Base-by-base conservation (phyloP, 2,329 filamentous ascomycete species). In the Colletotrichum sp. region DNA sequence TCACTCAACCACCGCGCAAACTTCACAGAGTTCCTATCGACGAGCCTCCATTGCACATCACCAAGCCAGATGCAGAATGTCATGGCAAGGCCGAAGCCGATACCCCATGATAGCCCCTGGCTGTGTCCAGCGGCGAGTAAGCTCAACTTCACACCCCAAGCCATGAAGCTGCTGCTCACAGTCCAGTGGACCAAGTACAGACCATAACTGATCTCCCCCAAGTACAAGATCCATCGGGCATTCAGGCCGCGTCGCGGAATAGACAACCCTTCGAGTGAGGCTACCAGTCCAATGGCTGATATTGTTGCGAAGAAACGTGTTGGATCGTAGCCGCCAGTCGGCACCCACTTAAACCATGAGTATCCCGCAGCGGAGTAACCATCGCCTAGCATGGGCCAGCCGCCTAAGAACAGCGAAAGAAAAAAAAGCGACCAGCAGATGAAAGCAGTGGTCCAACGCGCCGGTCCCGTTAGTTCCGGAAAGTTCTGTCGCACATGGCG, bases 141-240 rank as follows among this genome's bases (percentile, higher is more conserved):
- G 34, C 21, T 8, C 15, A 26, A 36, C 36, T 36, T 72, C n/a
- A 72, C 30, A 15, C 64, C 64, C 52, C 26, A 21, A 24, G 21
- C 18, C 15, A 44, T 10, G 26, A 18, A 69, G 12, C 24, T 59
- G 16, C 55, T 59, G 13, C 55, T 59, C 21, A 30, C 55, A 59
- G 55, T 59, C 0, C 92, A 93, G 78, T 94, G 92, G 10, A 93
- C 87, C 10, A 94, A 85, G 82, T 94, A 94, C 16, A 94, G 84
- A 2, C 89, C 87, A 80, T 90, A 94, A 0, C 91, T 93, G 70
- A 93, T 87, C 63, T 89, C 88, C 1, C 92, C 92, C 4, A 94
- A 86, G 76, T 92, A 92, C 79, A 92, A 91, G 79, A 89, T 91
- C 79, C 91, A 88, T 10, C 85, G 84, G 1, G 84, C 86, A 81